These are phyloP conservation scores for Penicillium simplicissimum DNA, from an alignment of 495 filamentous ascomycete species.

Conservation along the genomic window DNA sequence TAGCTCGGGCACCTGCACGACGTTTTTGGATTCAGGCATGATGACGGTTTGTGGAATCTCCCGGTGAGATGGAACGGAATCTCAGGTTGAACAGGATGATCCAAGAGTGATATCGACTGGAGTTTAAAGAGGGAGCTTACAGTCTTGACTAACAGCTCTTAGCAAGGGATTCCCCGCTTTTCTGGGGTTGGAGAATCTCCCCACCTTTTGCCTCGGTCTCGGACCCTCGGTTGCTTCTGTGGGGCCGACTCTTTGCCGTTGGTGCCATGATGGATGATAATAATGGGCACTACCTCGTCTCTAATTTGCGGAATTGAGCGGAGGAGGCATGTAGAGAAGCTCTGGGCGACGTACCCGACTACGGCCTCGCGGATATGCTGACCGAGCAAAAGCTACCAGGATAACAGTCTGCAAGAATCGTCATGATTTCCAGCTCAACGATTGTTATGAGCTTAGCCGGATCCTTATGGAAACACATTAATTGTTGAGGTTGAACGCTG, in stretches of 20 bases:
- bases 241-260: constrained; percentile 3
- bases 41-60: neutral
- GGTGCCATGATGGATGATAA: neutral
- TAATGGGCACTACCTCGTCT: neutral
- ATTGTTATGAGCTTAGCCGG: no score
- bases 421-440: no score
- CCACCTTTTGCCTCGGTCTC: constrained; percentile 16
- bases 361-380: no score
- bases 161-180: constrained; percentile 10
- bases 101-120: neutral
- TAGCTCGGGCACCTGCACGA: constrained; percentile 26
- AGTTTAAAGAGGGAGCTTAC: no score
- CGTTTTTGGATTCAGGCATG: constrained; percentile 14
- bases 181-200: constrained; percentile 2
- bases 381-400: no score
- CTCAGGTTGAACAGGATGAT: neutral
- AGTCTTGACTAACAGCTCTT: no score
- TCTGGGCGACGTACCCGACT: no score
- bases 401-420: no score
- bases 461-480: no score
- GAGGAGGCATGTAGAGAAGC: no score
- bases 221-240: constrained; percentile 5
- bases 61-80: neutral
- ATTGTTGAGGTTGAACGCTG: no score
- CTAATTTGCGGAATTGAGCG: neutral